Evolutionary conservation across 371 early-diverging fungal species (phyloP).

Genomic region (Mucor mucedo): DNA sequence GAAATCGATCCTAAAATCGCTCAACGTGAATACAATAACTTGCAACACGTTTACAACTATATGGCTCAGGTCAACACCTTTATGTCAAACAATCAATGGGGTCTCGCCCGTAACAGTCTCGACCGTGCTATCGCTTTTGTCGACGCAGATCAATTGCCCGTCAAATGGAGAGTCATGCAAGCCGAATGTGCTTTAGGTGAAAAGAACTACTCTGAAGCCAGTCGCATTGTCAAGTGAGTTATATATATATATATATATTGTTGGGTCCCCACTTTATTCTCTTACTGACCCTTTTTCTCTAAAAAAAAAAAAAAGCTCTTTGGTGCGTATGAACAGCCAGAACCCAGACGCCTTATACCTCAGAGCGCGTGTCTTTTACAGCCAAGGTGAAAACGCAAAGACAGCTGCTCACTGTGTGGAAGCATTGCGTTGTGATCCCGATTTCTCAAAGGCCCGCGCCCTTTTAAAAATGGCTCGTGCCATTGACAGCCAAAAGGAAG

Average conservation of each 20-base stretch:
- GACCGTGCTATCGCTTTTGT: conserved; percentile 67
- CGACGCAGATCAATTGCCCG: conserved; percentile 60
- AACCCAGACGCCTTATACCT: conserved; percentile 80
- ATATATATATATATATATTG: background rate
- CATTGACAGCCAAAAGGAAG: conserved; percentile 71
- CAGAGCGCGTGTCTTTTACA: conserved; percentile 74
- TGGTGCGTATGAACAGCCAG: conserved; percentile 66
- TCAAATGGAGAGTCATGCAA: conserved; percentile 73
- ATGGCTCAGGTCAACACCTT: conserved; percentile 60
- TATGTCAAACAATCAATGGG: conserved; percentile 62
- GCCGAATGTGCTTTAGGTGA: conserved; percentile 76
- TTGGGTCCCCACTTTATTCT: background rate
- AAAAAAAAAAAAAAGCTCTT: conserved; percentile 46
- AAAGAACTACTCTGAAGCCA: conserved; percentile 73
- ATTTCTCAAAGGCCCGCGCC: conserved; percentile 70
- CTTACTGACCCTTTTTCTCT: background rate
- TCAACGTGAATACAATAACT: conserved; percentile 54
- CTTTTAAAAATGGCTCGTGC: conserved; percentile 67
- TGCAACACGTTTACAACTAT: conserved; percentile 59
- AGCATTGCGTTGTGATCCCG: conserved; percentile 82
- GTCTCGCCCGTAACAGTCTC: conserved; percentile 64
- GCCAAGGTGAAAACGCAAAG: conserved; percentile 72
- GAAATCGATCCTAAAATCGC: conserved; percentile 52
- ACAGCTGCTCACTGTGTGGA: conserved; percentile 66
- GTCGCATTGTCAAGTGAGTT: conserved; percentile 59